A percentile compares a stretch with the other conserved stretches of the same genome.
Conservation (phyloP, 495 filamentous ascomycete genomes). For the Usnea hakonensis region DNA sequence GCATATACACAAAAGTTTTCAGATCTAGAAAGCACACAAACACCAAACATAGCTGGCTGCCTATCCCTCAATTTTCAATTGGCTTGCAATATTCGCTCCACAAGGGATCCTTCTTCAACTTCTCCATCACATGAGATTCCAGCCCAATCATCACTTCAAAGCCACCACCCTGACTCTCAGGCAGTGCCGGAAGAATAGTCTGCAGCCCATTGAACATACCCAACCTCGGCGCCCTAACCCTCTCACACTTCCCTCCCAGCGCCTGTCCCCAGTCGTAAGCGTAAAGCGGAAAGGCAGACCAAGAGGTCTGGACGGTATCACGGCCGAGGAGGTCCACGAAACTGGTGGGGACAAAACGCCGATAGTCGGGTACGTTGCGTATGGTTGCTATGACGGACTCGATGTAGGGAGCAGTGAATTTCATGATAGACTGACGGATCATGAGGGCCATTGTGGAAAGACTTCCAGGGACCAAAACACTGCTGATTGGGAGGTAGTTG, state of each 20-base stretch:
- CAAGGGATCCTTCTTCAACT: neutral
- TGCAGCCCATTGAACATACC: slow-evolving; percentile 1
- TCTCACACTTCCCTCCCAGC: neutral
- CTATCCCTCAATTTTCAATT: neutral
- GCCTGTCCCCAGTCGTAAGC: neutral
- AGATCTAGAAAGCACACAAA: neutral
- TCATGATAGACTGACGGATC: neutral
- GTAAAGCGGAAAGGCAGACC: slow-evolving; percentile 2
- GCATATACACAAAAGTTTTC: neutral
- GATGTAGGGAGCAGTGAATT: neutral
- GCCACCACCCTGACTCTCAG: neutral
- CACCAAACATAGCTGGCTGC: neutral
- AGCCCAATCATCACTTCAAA: slow-evolving; percentile 1
- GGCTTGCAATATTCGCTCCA: slow-evolving; percentile 3
- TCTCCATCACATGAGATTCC: neutral
- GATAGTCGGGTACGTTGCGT: neutral
- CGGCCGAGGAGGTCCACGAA: neutral
- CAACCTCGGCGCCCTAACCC: neutral
- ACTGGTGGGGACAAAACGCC: neutral
- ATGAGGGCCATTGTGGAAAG: slow-evolving; percentile 2
- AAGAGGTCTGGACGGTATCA: neutral
- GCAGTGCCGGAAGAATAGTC: neutral
- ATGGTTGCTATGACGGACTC: neutral
- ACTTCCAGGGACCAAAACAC: neutral
- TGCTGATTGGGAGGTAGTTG: neutral